Conservation (phyloP, 108 stramenopile genomes). For the Cyclotella atomus region DNA sequence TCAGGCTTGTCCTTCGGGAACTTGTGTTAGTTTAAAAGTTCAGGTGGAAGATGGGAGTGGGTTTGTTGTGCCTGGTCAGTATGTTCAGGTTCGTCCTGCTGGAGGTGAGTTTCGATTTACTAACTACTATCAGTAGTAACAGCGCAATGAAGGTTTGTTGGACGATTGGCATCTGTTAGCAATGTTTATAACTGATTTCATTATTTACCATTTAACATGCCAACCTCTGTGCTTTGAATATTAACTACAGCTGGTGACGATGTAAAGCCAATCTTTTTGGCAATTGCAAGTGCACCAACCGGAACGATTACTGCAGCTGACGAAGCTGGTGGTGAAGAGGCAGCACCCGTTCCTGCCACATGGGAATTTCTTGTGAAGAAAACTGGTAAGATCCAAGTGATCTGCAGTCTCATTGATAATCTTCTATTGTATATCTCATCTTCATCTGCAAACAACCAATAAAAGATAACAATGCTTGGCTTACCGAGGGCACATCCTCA, state of each 20-base stretch:
- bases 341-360: constrained; percentile 28
- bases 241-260: constrained; percentile 56
- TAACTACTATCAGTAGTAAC: not conserved
- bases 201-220: not conserved
- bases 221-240: not conserved
- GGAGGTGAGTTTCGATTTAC: constrained; percentile 18
- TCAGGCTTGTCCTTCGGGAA: constrained; percentile 69
- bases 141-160: too few relatives aligned
- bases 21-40: constrained; percentile 60
- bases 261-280: constrained; percentile 78
- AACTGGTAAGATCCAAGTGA: constrained; percentile 30
- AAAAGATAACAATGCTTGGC: constrained; percentile 74
- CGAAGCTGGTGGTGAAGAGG: constrained; percentile 37
- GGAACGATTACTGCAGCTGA: constrained; percentile 46
- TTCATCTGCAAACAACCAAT: too few relatives aligned
- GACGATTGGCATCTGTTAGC: not conserved
- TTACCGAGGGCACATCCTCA: constrained; percentile 47
- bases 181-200: not conserved
- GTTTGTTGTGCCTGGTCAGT: constrained; percentile 80
- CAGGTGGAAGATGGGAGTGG: constrained; percentile 64
- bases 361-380: constrained; percentile 92
- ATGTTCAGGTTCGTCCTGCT: constrained; percentile 65
- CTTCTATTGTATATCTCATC: too few relatives aligned
- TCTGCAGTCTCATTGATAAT: too few relatives aligned
- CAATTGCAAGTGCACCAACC: constrained; percentile 78